Evolutionary conservation across 441 rosid species (phyloP).

Genomic region (Pelargonium australe): DNA sequence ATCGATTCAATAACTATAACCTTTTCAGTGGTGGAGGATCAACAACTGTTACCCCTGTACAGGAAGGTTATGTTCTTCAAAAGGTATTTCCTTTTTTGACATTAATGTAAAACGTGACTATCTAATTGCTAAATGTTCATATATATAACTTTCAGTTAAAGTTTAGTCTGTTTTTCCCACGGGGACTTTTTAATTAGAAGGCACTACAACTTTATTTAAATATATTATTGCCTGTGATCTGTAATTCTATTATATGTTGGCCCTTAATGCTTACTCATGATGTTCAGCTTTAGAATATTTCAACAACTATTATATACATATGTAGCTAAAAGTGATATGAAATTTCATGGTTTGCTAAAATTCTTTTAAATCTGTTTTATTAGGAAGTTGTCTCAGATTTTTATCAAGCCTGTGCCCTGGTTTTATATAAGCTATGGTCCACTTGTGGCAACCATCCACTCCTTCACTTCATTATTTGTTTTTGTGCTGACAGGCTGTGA

Average conservation of each 20-base stretch:
- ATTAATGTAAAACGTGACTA: background rate
- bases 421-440: background rate
- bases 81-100: conserved; percentile 45
- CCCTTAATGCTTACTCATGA: background rate
- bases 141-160: too few species aligned
- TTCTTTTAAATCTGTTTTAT: too few species aligned
- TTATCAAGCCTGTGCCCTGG: background rate
- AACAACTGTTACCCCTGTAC: conserved; percentile 89
- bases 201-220: background rate
- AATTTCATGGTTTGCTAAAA: background rate
- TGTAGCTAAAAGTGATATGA: background rate
- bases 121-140: too few species aligned
- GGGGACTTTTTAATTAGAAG: background rate
- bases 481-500: conserved; percentile 55
- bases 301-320: background rate
- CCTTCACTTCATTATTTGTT: conserved; percentile 5
- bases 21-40: conserved; percentile 94
- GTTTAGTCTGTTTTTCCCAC: background rate
- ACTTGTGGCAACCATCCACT: background rate
- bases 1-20: conserved; percentile 10
- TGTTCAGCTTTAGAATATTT: background rate
- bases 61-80: conserved; percentile 98
- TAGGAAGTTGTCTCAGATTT: background rate
- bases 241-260: too few species aligned
- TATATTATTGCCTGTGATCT: background rate